Evolutionary conservation across 257 asterid genomes (phyloP).

Genomic region (Anisodus tanguticus): DNA sequence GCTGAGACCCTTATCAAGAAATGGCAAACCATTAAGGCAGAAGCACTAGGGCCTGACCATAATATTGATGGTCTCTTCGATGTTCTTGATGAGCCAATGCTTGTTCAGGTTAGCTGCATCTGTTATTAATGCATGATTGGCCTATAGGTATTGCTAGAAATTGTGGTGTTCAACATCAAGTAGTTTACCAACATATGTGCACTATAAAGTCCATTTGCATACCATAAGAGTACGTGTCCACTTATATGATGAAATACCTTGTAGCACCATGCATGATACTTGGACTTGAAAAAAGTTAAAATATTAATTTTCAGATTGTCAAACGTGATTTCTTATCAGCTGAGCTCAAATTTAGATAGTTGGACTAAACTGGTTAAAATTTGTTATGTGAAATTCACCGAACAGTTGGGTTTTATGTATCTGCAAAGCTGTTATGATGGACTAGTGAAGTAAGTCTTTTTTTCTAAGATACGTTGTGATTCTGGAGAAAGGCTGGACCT

Average conservation of each 20-base stretch:
- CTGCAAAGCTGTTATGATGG: not conserved
- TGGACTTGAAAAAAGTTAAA: not conserved
- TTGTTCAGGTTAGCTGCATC: constrained; percentile 71
- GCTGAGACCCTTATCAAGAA: constrained; percentile 88
- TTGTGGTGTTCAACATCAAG: not conserved
- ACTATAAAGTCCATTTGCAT: not conserved
- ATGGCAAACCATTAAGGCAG: constrained; percentile 91
- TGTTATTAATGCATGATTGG: constrained; percentile 31
- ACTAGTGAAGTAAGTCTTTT: constrained; percentile 17
- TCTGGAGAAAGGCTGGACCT: constrained; percentile 20
- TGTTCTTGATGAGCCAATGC: constrained; percentile 93
- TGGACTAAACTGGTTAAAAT: not conserved
- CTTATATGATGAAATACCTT: not conserved
- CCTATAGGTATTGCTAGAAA: constrained; percentile 20
- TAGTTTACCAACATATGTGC: not conserved
- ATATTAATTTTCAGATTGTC: constrained; percentile 7
- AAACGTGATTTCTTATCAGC: constrained; percentile 1
- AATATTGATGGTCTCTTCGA: constrained; percentile 64
- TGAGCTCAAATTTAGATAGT: constrained; percentile 2
- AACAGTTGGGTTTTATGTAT: constrained; percentile 20
- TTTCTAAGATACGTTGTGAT: constrained; percentile 17
- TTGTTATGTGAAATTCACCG: not conserved
- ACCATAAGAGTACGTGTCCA: constrained; percentile 4
- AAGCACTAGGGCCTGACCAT: constrained; percentile 89
- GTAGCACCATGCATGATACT: not conserved